Evolutionary conservation across 2,329 filamentous ascomycete genomes (phyloP).

Genomic region (Plectosphaerella cucumerina): DNA sequence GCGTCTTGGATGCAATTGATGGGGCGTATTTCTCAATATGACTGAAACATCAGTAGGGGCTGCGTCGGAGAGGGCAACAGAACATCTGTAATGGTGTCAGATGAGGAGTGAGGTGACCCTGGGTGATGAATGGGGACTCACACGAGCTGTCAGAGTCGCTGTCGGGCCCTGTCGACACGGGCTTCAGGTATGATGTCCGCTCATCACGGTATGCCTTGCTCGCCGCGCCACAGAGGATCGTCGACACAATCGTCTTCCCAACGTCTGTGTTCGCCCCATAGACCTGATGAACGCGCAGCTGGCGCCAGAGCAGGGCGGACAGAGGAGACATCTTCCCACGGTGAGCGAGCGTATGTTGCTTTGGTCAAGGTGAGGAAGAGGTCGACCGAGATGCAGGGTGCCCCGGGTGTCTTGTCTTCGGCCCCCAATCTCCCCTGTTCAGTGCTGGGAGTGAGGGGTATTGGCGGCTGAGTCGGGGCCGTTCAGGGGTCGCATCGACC

Average conservation of each 20-base stretch:
- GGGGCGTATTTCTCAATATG: constrained; percentile 60
- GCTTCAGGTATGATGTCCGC: constrained; percentile 67
- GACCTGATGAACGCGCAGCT: constrained; percentile 66
- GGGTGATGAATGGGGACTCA: constrained; percentile 13
- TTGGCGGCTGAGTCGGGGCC: too few species aligned
- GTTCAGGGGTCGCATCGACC: too few species aligned
- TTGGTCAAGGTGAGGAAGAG: not conserved
- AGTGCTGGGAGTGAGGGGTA: too few species aligned
- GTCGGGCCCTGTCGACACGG: constrained; percentile 70
- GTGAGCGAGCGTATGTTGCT: not conserved
- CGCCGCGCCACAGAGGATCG: constrained; percentile 63
- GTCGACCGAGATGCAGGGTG: not conserved
- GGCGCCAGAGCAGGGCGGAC: constrained; percentile 62
- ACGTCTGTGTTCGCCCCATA: constrained; percentile 83
- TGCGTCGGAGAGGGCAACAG: too few species aligned
- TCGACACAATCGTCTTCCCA: constrained; percentile 79
- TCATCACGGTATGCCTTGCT: constrained; percentile 39
- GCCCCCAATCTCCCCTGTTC: too few species aligned
- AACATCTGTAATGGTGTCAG: too few species aligned
- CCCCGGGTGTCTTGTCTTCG: too few species aligned
- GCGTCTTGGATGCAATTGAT: constrained; percentile 43
- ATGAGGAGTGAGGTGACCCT: too few species aligned
- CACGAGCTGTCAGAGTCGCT: constrained; percentile 69
- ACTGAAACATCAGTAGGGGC: constrained; percentile 35
- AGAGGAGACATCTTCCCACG: constrained; percentile 37